Evolutionary conservation across 768 basidiomycete species (phyloP).

Genomic region (Leccinellum albellum): DNA sequence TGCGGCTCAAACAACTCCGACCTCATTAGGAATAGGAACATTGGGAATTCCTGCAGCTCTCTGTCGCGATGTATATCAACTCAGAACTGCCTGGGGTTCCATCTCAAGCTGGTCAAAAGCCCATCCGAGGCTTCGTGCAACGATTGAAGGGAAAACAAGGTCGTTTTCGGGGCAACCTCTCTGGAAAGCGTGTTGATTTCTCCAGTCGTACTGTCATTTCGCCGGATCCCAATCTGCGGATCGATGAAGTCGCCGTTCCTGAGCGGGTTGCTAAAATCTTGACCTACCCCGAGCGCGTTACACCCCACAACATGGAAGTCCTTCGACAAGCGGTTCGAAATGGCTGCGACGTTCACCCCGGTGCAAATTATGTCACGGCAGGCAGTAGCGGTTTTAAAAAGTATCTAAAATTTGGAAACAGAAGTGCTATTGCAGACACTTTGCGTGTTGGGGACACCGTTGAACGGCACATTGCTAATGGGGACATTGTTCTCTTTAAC

Average conservation of each 20-base stretch:
- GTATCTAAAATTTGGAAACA: conserved; percentile 83
- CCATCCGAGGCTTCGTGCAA: conserved; percentile 96
- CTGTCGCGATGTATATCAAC: conserved; percentile 97
- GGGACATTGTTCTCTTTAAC: conserved; percentile 96
- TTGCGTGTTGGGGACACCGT: conserved; percentile 87
- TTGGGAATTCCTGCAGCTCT: conserved; percentile 96
- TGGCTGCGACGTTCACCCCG: conserved; percentile 88
- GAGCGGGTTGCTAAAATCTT: conserved; percentile 92
- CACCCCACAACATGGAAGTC: conserved; percentile 78
- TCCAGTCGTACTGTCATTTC: conserved; percentile 98
- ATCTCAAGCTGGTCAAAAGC: conserved; percentile 83
- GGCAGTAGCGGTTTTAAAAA: conserved; percentile 81
- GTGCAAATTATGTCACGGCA: conserved; percentile 89
- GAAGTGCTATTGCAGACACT: conserved; percentile 74
- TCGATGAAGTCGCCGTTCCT: conserved; percentile 97
- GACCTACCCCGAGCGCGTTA: conserved; percentile 96
- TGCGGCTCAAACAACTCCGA: conserved; percentile 1
- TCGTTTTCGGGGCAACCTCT: conserved; percentile 96
- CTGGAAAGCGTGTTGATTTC: conserved; percentile 98
- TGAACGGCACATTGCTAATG: conserved; percentile 91
- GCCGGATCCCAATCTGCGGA: conserved; percentile 96
- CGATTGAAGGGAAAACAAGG: conserved; percentile 98
- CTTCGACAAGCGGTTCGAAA: conserved; percentile 79
- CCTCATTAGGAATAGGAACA: conserved; percentile 59
- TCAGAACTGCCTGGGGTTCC: conserved; percentile 94